These are phyloP conservation scores for Boletus nobilissimus DNA, from an alignment of 1,284 basidiomycete species.

Conservation along the genomic window DNA sequence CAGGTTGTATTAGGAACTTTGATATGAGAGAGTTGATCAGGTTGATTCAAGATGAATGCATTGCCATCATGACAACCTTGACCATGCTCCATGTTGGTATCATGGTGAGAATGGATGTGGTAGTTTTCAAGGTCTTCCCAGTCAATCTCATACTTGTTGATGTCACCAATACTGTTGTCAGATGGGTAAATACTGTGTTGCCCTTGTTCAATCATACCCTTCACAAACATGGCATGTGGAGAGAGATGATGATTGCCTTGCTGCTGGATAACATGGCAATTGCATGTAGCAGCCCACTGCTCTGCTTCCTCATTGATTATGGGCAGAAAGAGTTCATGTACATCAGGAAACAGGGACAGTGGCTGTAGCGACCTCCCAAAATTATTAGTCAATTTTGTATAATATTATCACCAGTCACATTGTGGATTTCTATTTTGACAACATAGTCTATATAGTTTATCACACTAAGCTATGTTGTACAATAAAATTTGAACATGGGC, in stretches of 20 bases:
- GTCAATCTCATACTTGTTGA: not conserved
- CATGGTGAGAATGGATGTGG: not conserved
- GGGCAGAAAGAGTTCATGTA: not conserved
- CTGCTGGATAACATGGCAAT: not conserved
- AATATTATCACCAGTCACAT: no score
- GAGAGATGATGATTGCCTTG: not conserved
- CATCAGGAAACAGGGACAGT: no score
- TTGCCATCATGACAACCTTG: not conserved
- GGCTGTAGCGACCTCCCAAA: no score
- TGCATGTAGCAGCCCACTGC: not conserved
- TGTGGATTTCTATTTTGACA: no score
- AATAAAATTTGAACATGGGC: no score
- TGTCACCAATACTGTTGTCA: not conserved
- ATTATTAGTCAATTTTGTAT: no score
- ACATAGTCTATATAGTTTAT: no score
- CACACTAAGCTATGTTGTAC: no score
- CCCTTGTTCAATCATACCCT: not conserved
- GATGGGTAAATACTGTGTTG: not conserved
- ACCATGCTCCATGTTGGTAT: not conserved
- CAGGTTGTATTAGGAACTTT: not conserved
- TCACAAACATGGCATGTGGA: not conserved
- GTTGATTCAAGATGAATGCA: not conserved
- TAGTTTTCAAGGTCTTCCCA: not conserved
- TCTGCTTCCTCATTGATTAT: not conserved
- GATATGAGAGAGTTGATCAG: not conserved